Evolutionary conservation across 139 green algal species (phyloP).

Genomic region (Raphidocelis subcapitata): DNA sequence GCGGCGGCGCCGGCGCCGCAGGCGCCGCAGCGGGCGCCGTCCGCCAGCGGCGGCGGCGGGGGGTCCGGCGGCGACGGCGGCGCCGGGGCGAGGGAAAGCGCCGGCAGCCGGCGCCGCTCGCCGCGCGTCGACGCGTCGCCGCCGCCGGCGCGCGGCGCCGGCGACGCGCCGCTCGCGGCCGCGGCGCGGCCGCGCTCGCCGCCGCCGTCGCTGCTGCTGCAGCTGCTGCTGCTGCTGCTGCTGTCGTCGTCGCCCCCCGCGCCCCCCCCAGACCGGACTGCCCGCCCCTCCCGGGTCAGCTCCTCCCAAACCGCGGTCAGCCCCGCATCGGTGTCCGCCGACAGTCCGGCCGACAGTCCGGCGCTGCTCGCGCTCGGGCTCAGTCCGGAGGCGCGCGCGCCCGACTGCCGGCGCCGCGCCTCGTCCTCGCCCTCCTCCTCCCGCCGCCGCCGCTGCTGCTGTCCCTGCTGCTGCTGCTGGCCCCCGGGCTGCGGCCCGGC

Average conservation of each 20-base stretch:
- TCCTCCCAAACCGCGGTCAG: neutral
- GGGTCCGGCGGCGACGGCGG: no score
- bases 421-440: neutral
- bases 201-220: neutral
- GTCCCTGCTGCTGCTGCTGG: neutral
- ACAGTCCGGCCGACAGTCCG: no score
- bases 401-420: conserved; percentile 1
- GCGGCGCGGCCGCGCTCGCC: neutral
- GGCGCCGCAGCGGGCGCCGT: no score
- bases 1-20: no score
- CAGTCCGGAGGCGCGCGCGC: neutral
- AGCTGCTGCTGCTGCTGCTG: conserved; percentile 20
- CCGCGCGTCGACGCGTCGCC: no score
- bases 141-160: neutral
- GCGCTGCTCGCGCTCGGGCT: no score
- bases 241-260: neutral
- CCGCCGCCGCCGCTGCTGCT: neutral
- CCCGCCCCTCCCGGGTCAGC: neutral
- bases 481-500: neutral
- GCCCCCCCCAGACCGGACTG: neutral
- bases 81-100: no score
- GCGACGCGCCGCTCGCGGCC: conserved; percentile 4
- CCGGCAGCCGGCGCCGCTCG: no score
- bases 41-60: no score
- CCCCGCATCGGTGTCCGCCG: no score